Conservation (phyloP, 164 flowering plant species). For the Chimonanthus salicifolius region DNA sequence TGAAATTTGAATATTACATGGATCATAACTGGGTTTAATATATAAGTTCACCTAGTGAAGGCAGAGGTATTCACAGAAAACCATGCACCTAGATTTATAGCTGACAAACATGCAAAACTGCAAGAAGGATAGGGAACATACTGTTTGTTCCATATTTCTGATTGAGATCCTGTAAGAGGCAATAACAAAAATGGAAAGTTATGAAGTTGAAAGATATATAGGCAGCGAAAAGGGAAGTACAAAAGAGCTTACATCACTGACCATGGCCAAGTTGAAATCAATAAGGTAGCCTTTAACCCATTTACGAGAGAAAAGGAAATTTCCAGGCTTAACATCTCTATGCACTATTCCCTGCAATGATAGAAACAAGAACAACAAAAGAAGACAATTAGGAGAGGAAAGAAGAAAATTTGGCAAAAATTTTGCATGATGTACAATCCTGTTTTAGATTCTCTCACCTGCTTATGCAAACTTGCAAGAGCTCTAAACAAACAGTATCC, state of each 20-base stretch:
- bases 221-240: neutral
- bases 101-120: neutral
- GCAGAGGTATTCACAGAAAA: neutral
- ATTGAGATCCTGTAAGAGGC: constrained; percentile 54
- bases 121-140: constrained; percentile 30
- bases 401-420: neutral
- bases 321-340: constrained; percentile 98
- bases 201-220: neutral
- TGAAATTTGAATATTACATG: too few species aligned
- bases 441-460: constrained; percentile 36
- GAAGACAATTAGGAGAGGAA: neutral
- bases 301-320: constrained; percentile 79
- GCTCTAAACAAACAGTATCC: constrained; percentile 92
- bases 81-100: neutral
- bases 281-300: constrained; percentile 78
- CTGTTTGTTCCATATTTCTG: constrained; percentile 44
- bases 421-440: neutral
- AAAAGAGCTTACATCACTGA: constrained; percentile 28
- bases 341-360: constrained; percentile 72
- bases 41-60: neutral
- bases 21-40: too few species aligned
- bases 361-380: neutral
- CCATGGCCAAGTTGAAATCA: constrained; percentile 95
- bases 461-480: constrained; percentile 79
- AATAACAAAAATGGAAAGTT: constrained; percentile 8